Conservation (phyloP, 2,329 filamentous ascomycete species). For the Daldinia eschscholtzii region DNA sequence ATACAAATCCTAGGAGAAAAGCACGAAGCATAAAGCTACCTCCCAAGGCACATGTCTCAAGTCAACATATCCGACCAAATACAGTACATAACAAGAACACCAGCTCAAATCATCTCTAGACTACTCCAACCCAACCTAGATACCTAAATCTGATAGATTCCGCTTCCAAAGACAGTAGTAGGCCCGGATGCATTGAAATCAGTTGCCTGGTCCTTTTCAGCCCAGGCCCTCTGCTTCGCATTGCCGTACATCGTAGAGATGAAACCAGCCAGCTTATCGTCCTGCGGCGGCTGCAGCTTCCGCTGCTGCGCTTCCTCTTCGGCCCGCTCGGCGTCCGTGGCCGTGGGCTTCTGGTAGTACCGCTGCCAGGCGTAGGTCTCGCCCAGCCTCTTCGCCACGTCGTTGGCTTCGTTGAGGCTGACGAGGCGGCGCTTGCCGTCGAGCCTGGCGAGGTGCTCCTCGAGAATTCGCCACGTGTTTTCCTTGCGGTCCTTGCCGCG, state of each 20-base stretch:
- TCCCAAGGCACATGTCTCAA: not conserved
- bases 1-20: too few relatives aligned
- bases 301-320: not conserved
- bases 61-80: not conserved
- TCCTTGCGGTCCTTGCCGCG: constrained; percentile 35
- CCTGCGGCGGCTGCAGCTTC: not conserved
- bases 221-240: not conserved
- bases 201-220: not conserved
- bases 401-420: constrained; percentile 68
- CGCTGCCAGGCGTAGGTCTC: constrained; percentile 59
- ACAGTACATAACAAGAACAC: not conserved
- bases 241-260: not conserved
- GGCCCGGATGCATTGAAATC: not conserved
- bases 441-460: constrained; percentile 44
- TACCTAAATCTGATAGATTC: not conserved
- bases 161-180: not conserved
- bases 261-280: not conserved
- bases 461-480: constrained; percentile 46
- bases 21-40: not conserved
- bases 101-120: not conserved
- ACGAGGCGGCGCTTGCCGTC: constrained; percentile 63
- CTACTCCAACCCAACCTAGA: not conserved
- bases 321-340: constrained; percentile 1
- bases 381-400: constrained; percentile 68
- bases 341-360: constrained; percentile 40